Conservation (phyloP, 495 filamentous ascomycete genomes). For the Aspergillus heteromorphus region DNA sequence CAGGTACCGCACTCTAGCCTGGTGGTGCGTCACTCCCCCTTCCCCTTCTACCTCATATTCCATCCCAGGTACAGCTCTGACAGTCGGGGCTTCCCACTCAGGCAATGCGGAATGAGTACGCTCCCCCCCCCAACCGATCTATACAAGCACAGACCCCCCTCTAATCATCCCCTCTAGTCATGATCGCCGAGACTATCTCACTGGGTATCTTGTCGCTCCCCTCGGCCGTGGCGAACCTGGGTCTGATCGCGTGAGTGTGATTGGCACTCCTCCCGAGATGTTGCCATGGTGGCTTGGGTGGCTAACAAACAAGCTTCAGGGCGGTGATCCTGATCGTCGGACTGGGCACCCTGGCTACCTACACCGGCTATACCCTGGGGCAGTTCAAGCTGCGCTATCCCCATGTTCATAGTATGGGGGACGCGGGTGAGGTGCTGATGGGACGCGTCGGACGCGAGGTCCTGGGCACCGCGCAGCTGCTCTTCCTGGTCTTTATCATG, state of each 20-base stretch:
- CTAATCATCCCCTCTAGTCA: slow-evolving; percentile 22
- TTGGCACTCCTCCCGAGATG: background rate
- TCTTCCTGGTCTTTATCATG: slow-evolving; percentile 64
- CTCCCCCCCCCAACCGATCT: too few species aligned
- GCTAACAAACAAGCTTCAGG: slow-evolving; percentile 1
- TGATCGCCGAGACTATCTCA: slow-evolving; percentile 62
- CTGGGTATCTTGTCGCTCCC: slow-evolving; percentile 59
- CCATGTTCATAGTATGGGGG: slow-evolving; percentile 56
- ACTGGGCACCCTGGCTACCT: slow-evolving; percentile 57
- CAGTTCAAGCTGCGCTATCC: slow-evolving; percentile 64
- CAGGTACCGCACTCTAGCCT: slow-evolving; percentile 29
- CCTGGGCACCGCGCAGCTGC: slow-evolving; percentile 48
- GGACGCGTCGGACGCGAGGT: slow-evolving; percentile 55
- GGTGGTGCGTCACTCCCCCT: slow-evolving; percentile 22
- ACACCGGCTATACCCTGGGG: slow-evolving; percentile 64
- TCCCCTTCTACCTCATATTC: background rate
- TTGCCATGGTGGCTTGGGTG: background rate
- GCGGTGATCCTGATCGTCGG: slow-evolving; percentile 57
- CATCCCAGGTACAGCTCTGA: slow-evolving; percentile 3
- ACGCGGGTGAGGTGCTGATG: slow-evolving; percentile 58
- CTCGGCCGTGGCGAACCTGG: slow-evolving; percentile 50
- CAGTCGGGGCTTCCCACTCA: background rate
- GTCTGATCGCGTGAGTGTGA: slow-evolving; percentile 40
- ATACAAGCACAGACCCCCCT: background rate
- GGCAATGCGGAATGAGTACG: slow-evolving; percentile 25